Evolutionary conservation across 2,329 filamentous ascomycete species (phyloP).

Genomic region (Ascochyta viciae-villosae): DNA sequence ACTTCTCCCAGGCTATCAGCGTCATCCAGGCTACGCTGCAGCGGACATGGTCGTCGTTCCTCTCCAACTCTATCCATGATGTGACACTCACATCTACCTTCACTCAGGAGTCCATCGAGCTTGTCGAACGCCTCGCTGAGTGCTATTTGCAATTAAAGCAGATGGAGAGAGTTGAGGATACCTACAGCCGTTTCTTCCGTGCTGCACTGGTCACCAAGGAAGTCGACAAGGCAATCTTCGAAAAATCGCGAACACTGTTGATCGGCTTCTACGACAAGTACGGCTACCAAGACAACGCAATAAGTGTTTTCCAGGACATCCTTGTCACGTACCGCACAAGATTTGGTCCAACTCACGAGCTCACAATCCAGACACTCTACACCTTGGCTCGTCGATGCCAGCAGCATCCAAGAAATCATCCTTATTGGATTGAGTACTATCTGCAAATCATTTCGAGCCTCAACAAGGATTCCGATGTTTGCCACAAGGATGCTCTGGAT

Average conservation of each 20-base stretch:
- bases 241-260: constrained; percentile 44
- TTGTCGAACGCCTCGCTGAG: constrained; percentile 56
- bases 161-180: constrained; percentile 49
- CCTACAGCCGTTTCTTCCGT: constrained; percentile 50
- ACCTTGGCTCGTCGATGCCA: constrained; percentile 51
- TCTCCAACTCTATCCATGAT: constrained; percentile 53
- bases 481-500: constrained; percentile 51
- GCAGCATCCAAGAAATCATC: constrained; percentile 50
- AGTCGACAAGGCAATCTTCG: constrained; percentile 40
- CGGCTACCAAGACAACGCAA: constrained; percentile 48
- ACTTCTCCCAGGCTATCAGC: constrained; percentile 56
- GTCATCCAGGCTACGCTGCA: constrained; percentile 56
- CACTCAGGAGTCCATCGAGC: constrained; percentile 55
- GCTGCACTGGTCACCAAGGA: constrained; percentile 43
- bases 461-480: constrained; percentile 49
- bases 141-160: constrained; percentile 53
- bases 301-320: constrained; percentile 47
- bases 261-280: constrained; percentile 50
- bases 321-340: constrained; percentile 43
- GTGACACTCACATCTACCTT: constrained; percentile 54
- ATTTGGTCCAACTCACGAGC: constrained; percentile 49
- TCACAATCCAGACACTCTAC: constrained; percentile 58
- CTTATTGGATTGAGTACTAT: constrained; percentile 57
- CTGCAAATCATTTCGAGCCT: constrained; percentile 55
- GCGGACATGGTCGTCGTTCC: constrained; percentile 56